Conservation (phyloP, 768 basidiomycete genomes). For the Paxillus involutus region DNA sequence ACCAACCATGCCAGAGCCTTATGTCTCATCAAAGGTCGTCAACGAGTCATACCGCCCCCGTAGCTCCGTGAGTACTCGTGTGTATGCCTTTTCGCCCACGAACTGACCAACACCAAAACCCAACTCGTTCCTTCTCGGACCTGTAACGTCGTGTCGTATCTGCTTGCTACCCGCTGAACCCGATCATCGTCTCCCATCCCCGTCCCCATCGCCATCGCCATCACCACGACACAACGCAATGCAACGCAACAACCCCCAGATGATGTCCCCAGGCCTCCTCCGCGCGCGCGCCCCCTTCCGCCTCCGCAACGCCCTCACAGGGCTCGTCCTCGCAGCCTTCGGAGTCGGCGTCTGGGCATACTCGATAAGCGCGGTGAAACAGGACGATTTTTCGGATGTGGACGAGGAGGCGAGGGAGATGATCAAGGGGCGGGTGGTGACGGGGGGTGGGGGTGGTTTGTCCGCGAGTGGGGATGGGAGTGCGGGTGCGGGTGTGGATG, state of each 20-base stretch:
- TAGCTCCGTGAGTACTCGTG: slow-evolving; percentile 32
- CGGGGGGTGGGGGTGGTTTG: slow-evolving; percentile 1
- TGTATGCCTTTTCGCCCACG: background rate
- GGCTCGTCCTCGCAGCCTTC: slow-evolving; percentile 68
- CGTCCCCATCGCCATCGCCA: background rate
- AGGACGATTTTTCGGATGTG: slow-evolving; percentile 88
- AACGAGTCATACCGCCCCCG: slow-evolving; percentile 38
- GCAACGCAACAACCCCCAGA: slow-evolving; percentile 37
- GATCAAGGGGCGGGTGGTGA: slow-evolving; percentile 25
- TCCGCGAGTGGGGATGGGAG: no score
- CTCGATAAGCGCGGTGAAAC: slow-evolving; percentile 91
- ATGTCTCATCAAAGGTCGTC: slow-evolving; percentile 33
- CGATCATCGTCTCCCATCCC: no score
- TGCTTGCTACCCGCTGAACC: no score
- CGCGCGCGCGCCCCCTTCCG: slow-evolving; percentile 88
- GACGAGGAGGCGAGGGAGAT: slow-evolving; percentile 74
- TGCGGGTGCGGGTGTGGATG: slow-evolving; percentile 19
- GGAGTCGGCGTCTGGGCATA: slow-evolving; percentile 85
- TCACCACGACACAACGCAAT: slow-evolving; percentile 1
- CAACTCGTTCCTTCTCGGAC: background rate
- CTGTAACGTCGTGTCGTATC: no score
- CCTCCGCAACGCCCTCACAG: slow-evolving; percentile 76
- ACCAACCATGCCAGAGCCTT: slow-evolving; percentile 33
- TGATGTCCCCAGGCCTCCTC: slow-evolving; percentile 84
- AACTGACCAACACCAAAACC: background rate